Evolutionary conservation across 208 protist genomes (phyloP), one percentile per base, ranked within the genome.

Genomic region (Angomonas ambiguus): DNA sequence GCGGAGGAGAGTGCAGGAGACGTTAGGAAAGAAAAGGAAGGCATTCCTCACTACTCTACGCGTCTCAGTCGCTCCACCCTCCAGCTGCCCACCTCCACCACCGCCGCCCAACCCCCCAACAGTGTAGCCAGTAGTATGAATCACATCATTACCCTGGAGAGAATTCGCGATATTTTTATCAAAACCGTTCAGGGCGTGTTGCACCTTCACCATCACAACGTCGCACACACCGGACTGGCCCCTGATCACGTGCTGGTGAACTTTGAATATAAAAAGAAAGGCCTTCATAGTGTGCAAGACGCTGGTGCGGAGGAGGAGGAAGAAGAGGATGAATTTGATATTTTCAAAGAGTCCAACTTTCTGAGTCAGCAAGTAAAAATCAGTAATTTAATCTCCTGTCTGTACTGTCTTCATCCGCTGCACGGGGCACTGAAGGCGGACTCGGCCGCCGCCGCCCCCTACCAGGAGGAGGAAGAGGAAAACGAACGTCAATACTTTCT

Each of bases 171-270:
- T 28, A 51, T 86, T 60, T 93, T 89, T 58, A 61, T 77, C n/a
- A 80, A 92, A 62, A 75, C 89, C 18, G 87, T 95, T 10, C 77
- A 77, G 18, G 90, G 83, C 2, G 64, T 92, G 13, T 22, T 77
- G 41, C 87, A 93, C 63, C 81, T 95, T 65, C 90, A 95, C 38
- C 64, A 74, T 6, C 70, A 88, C 72, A 41, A 61, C 62, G 87
- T 95, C 1, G 90, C 79, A 25, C 90, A 95, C 72, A 74, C 79
- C 13, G 87, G 90, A 45, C 72, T 95, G 48, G 90, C 90, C 22
- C 90, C 90, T 0, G 90, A 95, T 53, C 90, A 95, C 76, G 64
- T 95, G 18, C 79, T 95, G 61, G 71, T 93, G 49, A 56, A 56
- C 5, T 28, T 28, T 56, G 25, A 56, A 5, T 28, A 56, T 18